Base-by-base conservation (phyloP, 2,329 filamentous ascomycete species). In the Dryadomyces quercivorus region DNA sequence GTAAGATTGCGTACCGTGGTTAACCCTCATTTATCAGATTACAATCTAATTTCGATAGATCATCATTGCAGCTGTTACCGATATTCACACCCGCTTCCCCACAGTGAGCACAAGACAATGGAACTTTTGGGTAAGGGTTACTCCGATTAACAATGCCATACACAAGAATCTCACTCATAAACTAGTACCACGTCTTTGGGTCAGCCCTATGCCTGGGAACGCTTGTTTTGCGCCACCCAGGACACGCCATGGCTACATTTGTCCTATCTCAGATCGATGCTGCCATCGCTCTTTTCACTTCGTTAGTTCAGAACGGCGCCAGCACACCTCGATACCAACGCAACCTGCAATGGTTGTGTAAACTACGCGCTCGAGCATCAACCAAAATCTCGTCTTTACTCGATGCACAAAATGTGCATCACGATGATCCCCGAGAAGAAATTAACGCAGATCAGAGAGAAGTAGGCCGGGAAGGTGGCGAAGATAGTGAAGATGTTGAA, bases 171-270 rank as follows among this genome's bases (percentile, higher is more conserved):
- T 31, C 26, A 31, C 26, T 8, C 4, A 31, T 31, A 31, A 5
- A 31, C 38, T 16, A 51, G 55, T 52, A 53, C n/a, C 48, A 47
- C 49, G 52, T 56, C 18, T 56, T 56, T 42, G 40, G 40, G 12
- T 51, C 55, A 5, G 52, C 55, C 1, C 52, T 56, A 16, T 56
- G 55, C n/a, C 38, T 56, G 2, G 55, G 55, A 6, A 56, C 55
- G 5, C 55, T 56, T 15, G 55, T 56, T 2, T 38, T 56, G 13
- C 49, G 50, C 2, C 36, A 56, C 31, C 52, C 55, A 2, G 16
- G 36, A 5, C 43, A 56, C 13, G 44, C 45, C 13, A 56, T 54
- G 55, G 55, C 55, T 43, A n/a, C 20, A 34, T 56, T 54, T 31
- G 52, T 54, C 2, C 3, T 56, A 9, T 20, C 50, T 4, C 52